Evolutionary conservation across 2,329 filamentous ascomycete genomes (phyloP).

Genomic region (Xylariaceae sp.): DNA sequence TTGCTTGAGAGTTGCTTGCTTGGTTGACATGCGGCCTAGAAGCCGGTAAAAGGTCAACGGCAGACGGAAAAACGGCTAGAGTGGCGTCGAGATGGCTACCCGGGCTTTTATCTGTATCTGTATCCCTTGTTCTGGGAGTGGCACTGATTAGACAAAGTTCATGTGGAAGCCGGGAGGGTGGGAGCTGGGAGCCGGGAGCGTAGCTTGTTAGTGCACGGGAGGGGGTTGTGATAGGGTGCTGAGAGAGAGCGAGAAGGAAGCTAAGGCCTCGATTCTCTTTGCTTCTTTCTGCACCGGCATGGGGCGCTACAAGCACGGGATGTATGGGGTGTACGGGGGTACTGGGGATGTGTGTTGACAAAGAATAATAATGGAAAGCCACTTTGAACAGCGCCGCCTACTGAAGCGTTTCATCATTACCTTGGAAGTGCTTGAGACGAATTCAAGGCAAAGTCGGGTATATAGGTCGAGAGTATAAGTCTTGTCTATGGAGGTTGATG

Average conservation of each 20-base stretch:
- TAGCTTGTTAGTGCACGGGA: conserved; percentile 16
- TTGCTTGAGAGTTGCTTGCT: conserved; percentile 10
- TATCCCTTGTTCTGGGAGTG: conserved; percentile 12
- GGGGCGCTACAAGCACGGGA: conserved; percentile 6
- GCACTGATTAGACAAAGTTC: conserved; percentile 22
- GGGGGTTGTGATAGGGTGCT: conserved; percentile 16
- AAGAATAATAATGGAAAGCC: conserved; percentile 4
- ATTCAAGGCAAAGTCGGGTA: neutral
- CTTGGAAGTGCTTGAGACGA: too few species aligned
- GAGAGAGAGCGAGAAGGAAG: conserved; percentile 12
- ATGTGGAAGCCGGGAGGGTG: conserved; percentile 8
- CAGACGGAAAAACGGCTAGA: conserved; percentile 10
- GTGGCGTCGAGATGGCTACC: conserved; percentile 25
- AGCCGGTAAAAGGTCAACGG: conserved; percentile 18
- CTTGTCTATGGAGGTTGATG: neutral
- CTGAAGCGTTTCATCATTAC: neutral
- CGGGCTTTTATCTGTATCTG: conserved; percentile 20
- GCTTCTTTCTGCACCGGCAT: conserved; percentile 14
- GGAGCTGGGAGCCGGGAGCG: too few species aligned
- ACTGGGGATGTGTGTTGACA: conserved; percentile 11
- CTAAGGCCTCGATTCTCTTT: conserved; percentile 13
- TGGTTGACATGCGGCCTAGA: conserved; percentile 17
- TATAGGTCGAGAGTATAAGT: neutral
- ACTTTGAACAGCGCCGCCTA: conserved; percentile 1
- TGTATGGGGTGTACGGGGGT: neutral